Evolutionary conservation across 768 basidiomycete species (phyloP), one percentile per base, ranked within the genome.

Genomic region (Lactarius evosmus): DNA sequence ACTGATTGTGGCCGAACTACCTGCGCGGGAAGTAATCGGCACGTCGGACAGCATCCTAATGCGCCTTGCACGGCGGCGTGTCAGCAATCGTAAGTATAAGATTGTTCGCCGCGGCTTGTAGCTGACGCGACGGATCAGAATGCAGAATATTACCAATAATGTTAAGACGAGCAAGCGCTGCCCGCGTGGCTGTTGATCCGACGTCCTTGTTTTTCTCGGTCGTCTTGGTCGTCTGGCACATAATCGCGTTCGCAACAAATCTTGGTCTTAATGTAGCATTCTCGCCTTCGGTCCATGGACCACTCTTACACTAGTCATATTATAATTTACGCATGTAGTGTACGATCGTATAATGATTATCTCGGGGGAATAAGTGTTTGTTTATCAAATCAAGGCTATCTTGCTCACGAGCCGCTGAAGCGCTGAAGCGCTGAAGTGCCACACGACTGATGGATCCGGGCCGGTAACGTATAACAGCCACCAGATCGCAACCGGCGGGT

Each of bases 1-100:
- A 65, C 59, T 1, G 64, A 65, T 36, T 65, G 64, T 32, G 64
- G 64, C 30, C 58, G 58, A 32, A 56, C 34, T 8, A 44, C 25
- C 19, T 65, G 64, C 33, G 64, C 64, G 12, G 54, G 59, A 56
- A 65, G 64, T 14, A 17, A 44, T 11, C 58, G 46, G 41, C 64
- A 65, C 17, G 14, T 17, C 0, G 54, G 59, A 44, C 54, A 52
- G 30, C 64, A 65, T 7, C 59, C 64, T 14, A 60, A 60, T 11
- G 58, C 38, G 25, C 19, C 64, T 30, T 65, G 64, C 49, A 56
- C 64, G 2, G 25, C 59, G 25, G 59, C 55, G 19, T 65, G 64
- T 32, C 54, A 61, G 32, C 58, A 65, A 40, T 60, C 59, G 64
- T 65, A 16, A 56, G 64, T 22, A 22, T 19, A 4, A 27, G 34